Evolutionary conservation across 192 early-diverging fungal genomes (phyloP).

Genomic region (Gryganskiella cystojenkinii): DNA sequence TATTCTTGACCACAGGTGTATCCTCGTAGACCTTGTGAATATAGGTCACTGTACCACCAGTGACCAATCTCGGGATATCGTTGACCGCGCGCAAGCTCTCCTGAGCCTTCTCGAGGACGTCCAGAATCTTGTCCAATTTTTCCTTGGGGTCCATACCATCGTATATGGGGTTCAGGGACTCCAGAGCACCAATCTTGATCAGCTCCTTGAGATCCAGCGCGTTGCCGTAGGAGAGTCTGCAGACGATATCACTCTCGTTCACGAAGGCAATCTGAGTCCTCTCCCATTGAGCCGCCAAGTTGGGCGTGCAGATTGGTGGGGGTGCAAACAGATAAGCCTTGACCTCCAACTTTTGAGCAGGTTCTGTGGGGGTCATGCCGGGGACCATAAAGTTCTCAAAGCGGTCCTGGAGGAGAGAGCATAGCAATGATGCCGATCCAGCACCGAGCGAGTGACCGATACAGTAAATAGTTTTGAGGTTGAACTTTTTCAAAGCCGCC

Average conservation of each 20-base stretch:
- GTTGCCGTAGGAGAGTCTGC: conserved; percentile 53
- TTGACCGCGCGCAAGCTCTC: conserved; percentile 28
- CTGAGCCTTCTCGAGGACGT: conserved; percentile 40
- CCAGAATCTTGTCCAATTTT: conserved; percentile 32
- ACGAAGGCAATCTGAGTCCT: conserved; percentile 50
- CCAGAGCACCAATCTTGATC: conserved; percentile 54
- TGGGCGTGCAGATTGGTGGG: conserved; percentile 46
- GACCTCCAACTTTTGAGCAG: conserved; percentile 29
- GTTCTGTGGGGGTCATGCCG: not conserved
- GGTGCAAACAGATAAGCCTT: conserved; percentile 54
- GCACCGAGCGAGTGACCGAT: conserved; percentile 59
- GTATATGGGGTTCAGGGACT: conserved; percentile 44
- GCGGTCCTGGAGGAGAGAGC: conserved; percentile 46
- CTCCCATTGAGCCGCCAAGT: conserved; percentile 46
- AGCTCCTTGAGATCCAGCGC: conserved; percentile 56
- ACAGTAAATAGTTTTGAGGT: conserved; percentile 50
- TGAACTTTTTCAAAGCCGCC: conserved; percentile 48
- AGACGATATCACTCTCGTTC: conserved; percentile 56
- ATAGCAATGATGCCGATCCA: conserved; percentile 37
- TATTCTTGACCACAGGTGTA: conserved; percentile 42
- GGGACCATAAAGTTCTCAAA: conserved; percentile 28
- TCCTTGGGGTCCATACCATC: conserved; percentile 24
- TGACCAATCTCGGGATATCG: conserved; percentile 41
- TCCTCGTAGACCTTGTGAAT: conserved; percentile 51
- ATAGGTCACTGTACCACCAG: conserved; percentile 49